Conservation (phyloP, 176 grass and related monocot species). For the Zoysia pacifica region DNA sequence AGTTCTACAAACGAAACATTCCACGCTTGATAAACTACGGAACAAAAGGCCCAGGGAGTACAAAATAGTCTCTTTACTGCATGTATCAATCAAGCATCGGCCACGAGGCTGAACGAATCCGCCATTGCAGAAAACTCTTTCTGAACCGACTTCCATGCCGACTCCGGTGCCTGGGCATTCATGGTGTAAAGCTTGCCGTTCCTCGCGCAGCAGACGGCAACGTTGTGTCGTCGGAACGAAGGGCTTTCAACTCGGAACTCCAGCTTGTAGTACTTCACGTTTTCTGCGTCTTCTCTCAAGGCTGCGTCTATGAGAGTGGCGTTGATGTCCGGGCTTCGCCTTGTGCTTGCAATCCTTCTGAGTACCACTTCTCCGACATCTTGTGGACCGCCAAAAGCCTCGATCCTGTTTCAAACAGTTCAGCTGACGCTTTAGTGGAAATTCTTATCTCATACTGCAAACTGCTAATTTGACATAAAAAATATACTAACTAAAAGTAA, state of each 20-base stretch:
- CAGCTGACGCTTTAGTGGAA: background rate
- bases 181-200: conserved; percentile 81
- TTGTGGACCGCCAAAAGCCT: conserved; percentile 72
- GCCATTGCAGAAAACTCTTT: conserved; percentile 72
- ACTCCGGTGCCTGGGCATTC: conserved; percentile 85
- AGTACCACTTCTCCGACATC: conserved; percentile 86
- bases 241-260: conserved; percentile 77
- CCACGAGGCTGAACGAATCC: conserved; percentile 73
- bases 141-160: conserved; percentile 51
- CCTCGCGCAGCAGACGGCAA: conserved; percentile 72
- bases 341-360: conserved; percentile 78
- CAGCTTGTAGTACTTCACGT: conserved; percentile 85
- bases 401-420: conserved; percentile 58
- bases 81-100: conserved; percentile 42
- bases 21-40: background rate
- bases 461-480: background rate
- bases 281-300: conserved; percentile 55
- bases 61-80: conserved; percentile 29
- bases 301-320: conserved; percentile 66
- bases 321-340: conserved; percentile 55
- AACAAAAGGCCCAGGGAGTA: background rate
- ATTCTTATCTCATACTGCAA: background rate
- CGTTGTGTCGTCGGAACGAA: conserved; percentile 70
- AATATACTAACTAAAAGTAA: background rate
- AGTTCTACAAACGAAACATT: background rate